Base-by-base conservation (phyloP, 768 basidiomycete genomes). In the Porphyrellus cyaneotinctus region DNA sequence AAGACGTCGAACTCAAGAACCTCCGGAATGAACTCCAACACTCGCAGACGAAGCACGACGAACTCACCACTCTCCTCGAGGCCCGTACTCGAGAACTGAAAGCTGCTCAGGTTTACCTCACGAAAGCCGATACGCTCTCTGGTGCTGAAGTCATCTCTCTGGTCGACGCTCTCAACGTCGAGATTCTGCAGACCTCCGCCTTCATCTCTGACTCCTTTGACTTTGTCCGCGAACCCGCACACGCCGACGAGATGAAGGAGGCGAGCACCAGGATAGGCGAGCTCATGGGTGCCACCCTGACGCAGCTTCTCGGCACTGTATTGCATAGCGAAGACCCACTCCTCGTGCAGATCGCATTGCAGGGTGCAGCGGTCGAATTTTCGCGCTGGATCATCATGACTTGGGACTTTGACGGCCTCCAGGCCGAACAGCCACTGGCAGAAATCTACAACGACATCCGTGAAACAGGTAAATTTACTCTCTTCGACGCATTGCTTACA, bases 181-280 rank as follows among this genome's bases (percentile, higher is more conserved):
- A 81, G 57, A 76, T 80, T 22, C 66, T 76, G 35, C 80, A 81
- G 53, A 66, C 68, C 13, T 62, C 74, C 4, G 75, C 77, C 23
- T 69, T 73, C 58, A 74, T 81, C 45, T 71, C 76, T 0, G 78
- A 79, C 28, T 62, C 66, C 24, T 71, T 61, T 35, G 66, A 69
- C 55, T 70, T 70, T 58, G 52, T 53, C 13, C 68, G 68, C 30
- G 53, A 54, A 15, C 58, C 44, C 0, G 54, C 38, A 1, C 54
- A 60, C 33, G 49, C 47, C 3, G 61, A 60, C 14, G 67, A 69
- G 47, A 57, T 69, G 2, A 65, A 60, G 23, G 69, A 69, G 46
- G 68, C 67, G 7, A 57, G 58, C 58, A 17, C 33, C 45, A 58
- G 59, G 44, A 69, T 67, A 24, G 57, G 54, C 50, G 69, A 69